Base-by-base conservation (phyloP, 257 asterid species). In the Eustoma russellianum region DNA sequence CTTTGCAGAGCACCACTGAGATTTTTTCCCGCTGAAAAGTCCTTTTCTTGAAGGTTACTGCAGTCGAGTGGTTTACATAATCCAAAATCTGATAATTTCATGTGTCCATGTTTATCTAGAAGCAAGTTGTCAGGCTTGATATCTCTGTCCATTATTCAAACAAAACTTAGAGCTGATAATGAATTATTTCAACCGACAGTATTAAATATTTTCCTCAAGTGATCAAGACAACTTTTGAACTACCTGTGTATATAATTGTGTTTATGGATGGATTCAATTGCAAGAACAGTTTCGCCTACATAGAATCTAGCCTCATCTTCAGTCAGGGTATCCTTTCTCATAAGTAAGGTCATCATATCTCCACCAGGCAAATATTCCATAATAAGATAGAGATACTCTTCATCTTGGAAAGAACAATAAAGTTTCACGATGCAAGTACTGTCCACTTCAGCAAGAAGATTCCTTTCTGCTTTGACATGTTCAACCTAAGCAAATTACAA, bases 341-440 rank as follows among this genome's bases (percentile, higher is more conserved):
- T 90, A 46, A 90, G 79, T 55, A 90, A 78, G 51, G 98, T 90
- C 98, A 90, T 90, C 96, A 90, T 86, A 79, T 90, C 98, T 73
- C 98, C 97, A 71, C 97, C 97, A 57, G 95, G 97, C 53, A 89
- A 85, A 70, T 89, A 89, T 79, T 89, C 97, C 98, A 86, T 90
- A 43, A 90, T 82, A 48, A 90, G 88, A 73, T 90, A 90, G 7
- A 90, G 83, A 74, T 79, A 83, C 80, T 86, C 98, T 58, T 86
- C 96, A 55, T 90, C 98, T 81, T 90, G 98, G 84, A 90, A 90
- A 52, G 98, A 90, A 74, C 96, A 90, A 67, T 83, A 90, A 40
- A 90, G 91, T 62, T 90, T 90, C 65, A 90, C 98, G 33, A 86
- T 90, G 83, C 98, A 90, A 68, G 78, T 86, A 82, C 98, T 86